Percentiles rank a stretch among this genome's conserved stretches.
Conservation (phyloP, 345 rosid genomes). For the Brassica carinata region DNA sequence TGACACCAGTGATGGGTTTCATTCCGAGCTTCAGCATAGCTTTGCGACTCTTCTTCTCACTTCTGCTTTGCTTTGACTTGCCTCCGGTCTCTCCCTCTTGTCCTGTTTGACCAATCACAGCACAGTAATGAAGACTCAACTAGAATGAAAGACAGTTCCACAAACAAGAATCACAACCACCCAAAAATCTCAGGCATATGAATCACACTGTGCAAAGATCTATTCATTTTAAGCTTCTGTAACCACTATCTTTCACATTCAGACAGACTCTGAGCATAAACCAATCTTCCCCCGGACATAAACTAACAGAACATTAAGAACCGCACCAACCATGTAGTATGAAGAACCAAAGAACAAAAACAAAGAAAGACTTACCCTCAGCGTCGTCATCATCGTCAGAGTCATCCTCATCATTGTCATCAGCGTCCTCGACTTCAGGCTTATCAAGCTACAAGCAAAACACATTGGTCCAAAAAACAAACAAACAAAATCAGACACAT, state of each 20-base stretch:
- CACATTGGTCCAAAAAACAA: background rate
- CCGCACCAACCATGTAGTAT: background rate
- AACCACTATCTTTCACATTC: background rate
- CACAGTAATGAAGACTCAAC: constrained; percentile 4
- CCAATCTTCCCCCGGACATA: background rate
- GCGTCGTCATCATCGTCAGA: constrained; percentile 67
- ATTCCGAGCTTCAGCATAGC: constrained; percentile 92
- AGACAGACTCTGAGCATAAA: background rate
- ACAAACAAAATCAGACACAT: background rate
- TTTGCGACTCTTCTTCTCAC: constrained; percentile 92
- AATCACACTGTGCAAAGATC: background rate
- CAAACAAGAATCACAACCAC: too few species aligned
- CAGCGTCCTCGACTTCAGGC: constrained; percentile 71
- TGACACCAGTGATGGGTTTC: constrained; percentile 85
- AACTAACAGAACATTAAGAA: background rate
- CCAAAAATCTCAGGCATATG: background rate
- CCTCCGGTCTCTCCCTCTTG: constrained; percentile 67
- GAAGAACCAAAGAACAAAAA: background rate
- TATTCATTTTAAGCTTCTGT: background rate
- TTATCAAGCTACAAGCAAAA: constrained; percentile 54
- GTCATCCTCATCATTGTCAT: constrained; percentile 64
- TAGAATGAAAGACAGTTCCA: background rate
- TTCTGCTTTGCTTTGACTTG: constrained; percentile 83
- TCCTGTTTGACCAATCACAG: constrained; percentile 26
- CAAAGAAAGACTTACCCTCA: constrained; percentile 45